Evolutionary conservation across 345 rosid genomes (phyloP), one percentile per base, ranked within the genome.

Genomic region (Populus pruinosa): DNA sequence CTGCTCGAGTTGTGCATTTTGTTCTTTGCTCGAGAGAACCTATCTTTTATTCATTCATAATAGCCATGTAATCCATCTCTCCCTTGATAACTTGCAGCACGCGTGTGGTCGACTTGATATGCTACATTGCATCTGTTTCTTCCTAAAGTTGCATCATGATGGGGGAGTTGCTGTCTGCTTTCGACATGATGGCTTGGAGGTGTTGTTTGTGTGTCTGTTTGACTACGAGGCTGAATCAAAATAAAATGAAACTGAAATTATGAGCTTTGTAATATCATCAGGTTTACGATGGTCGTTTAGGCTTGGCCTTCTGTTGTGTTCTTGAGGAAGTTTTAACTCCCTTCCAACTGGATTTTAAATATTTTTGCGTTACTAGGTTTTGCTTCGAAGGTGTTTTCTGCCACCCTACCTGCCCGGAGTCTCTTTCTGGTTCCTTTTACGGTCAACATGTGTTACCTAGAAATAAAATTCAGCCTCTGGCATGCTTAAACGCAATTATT

Each of bases 41-140:
- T 27, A 33, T 13, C 39, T 0, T 17, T 41, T 23, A 12, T n/a
- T 33, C 27, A 20, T 38, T 21, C 21, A 17, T 36, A 67, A 36
- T 8, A 2, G 43, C 17, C 0, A 49, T 72, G 56, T 73, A 23
- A 67, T 44, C 0, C 11, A 7, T 65, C 44, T 18, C 21, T 3
- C 13, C 8, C 62, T 21, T 33, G 11, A 16, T 61, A 44, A 70
- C 71, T 75, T 73, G 75, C 83, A 81, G 81, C 74, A 41, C 84
- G 7, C 81, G 84, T 18, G 84, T 73, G 44, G 72, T 81, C 7
- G 84, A 81, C 72, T 50, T 77, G 81, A 73, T 73, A 29, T 2
- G 5, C 21, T 61, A 81, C 38, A 73, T 81, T 16, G 68, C 74
- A 44, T 75, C 76, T 0, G 68, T 27, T 38, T 41, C 72, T 2